Base-by-base conservation (phyloP, 495 filamentous ascomycete species). In the Lophiostoma macrostomum region DNA sequence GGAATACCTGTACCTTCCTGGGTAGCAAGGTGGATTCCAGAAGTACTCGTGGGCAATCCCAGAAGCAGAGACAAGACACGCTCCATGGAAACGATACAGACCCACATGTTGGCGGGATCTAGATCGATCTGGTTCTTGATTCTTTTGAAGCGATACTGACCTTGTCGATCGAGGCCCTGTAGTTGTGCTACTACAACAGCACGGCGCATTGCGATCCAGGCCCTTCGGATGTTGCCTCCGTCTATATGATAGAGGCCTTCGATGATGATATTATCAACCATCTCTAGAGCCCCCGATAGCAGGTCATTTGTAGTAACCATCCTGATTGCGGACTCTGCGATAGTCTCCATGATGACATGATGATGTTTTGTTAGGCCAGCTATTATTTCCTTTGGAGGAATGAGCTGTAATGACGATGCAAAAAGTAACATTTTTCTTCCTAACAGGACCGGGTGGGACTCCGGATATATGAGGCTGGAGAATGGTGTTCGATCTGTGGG, bases 11-110 rank as follows among this genome's bases (percentile, higher is more conserved):
- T n/a, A n/a, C n/a, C n/a, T n/a, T n/a, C n/a, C n/a, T n/a, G n/a
- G 32, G 18, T 56, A 57, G 34, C 56, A 24, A 69, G 60, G 23
- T 35, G 34, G 8, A 49, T 46, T 30, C 66, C 65, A 3, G 27
- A 12, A 3, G 58, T 46, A 28, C 58, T 54, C 20, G 64, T 58
- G 4, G 71, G 67, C 11, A 72, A 56, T 18, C 67, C 70, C 1
- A 74, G 63, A 39, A 71, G 53, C 8, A 73, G 47, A 5, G 60
- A 67, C 1, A 72, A 42, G 43, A 66, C 66, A 6, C 68, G 64
- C 30, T 73, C 71, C 18, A 60, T 39, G 5, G 53, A 41, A 1
- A 69, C 56, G 27, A 74, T 40, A 18, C 68, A 64, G 35, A 69
- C 65, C 66, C 64, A 73, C 32, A 70, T 63, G 27, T 60, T 56